Conservation (phyloP, 192 early-diverging fungal genomes). For the Endogone sp. region DNA sequence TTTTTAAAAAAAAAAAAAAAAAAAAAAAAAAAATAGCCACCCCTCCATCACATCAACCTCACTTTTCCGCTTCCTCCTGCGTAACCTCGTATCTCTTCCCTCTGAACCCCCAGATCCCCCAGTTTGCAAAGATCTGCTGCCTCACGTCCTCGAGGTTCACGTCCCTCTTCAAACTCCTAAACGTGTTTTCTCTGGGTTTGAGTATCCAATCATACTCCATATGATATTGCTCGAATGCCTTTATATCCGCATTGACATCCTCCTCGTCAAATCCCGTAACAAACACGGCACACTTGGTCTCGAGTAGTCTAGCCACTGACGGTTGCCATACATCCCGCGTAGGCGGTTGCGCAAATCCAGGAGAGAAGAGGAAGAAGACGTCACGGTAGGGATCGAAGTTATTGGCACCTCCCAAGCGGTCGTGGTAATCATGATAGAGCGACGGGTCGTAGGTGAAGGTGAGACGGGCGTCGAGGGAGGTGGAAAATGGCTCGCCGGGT, state of each 20-base stretch:
- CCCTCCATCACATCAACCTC: no score
- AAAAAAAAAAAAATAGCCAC: no score
- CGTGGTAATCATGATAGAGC: slow-evolving; percentile 61
- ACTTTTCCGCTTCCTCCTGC: no score
- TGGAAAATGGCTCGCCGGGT: slow-evolving; percentile 24
- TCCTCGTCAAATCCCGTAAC: slow-evolving; percentile 70
- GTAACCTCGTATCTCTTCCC: slow-evolving; percentile 78
- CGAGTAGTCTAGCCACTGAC: slow-evolving; percentile 58
- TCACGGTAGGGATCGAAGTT: slow-evolving; percentile 78
- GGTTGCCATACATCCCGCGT: slow-evolving; percentile 63
- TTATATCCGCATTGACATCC: slow-evolving; percentile 61
- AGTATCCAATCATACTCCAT: slow-evolving; percentile 71
- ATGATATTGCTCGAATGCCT: slow-evolving; percentile 52
- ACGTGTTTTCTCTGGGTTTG: slow-evolving; percentile 60
- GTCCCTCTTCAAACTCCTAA: slow-evolving; percentile 69
- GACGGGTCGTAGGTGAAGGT: slow-evolving; percentile 65
- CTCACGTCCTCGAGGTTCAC: slow-evolving; percentile 67
- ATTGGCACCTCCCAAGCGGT: slow-evolving; percentile 28
- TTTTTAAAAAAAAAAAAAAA: no score
- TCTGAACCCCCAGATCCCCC: slow-evolving; percentile 77
- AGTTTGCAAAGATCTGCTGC: slow-evolving; percentile 69
- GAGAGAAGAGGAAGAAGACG: slow-evolving; percentile 76
- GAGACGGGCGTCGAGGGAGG: slow-evolving; percentile 53
- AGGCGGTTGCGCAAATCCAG: slow-evolving; percentile 61
- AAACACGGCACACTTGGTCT: slow-evolving; percentile 78